Conservation (phyloP, 371 early-diverging fungal species). For the Rhizopus arrhizus region DNA sequence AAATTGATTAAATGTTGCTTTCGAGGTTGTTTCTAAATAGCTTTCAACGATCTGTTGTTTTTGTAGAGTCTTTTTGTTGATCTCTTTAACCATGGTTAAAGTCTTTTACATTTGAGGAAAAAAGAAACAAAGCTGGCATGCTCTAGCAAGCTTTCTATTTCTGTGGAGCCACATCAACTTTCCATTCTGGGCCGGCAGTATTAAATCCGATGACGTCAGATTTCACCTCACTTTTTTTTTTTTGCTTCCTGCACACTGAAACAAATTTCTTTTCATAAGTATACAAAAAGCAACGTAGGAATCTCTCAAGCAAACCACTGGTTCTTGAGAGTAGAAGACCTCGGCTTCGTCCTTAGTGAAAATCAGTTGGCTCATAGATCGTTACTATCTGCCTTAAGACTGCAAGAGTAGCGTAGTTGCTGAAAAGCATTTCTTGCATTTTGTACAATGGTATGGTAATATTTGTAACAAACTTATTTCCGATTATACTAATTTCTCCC, state of each 20-base stretch:
- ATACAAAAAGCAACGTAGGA: conserved; percentile 18
- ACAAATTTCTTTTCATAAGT: conserved; percentile 10
- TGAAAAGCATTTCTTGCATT: too few species aligned
- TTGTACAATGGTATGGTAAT: too few species aligned
- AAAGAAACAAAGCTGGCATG: conserved; percentile 11
- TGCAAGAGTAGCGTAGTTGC: conserved; percentile 16
- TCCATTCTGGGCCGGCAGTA: conserved; percentile 5
- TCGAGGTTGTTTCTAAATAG: conserved; percentile 23
- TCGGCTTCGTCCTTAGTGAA: conserved; percentile 19
- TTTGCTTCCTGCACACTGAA: conserved; percentile 6
- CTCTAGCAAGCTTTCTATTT: conserved; percentile 10
- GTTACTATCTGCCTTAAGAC: conserved; percentile 22
- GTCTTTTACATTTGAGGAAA: conserved; percentile 14
- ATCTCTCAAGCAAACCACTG: conserved; percentile 20
- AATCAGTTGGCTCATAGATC: conserved; percentile 19
- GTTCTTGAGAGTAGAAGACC: conserved; percentile 20
- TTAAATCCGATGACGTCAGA: conserved; percentile 7
- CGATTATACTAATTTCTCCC: too few species aligned
- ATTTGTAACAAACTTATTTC: too few species aligned
- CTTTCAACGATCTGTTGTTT: conserved; percentile 24
- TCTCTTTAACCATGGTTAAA: conserved; percentile 2
- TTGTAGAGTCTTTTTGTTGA: conserved; percentile 18
- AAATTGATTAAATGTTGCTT: conserved; percentile 26
- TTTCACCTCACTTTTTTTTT: not conserved
- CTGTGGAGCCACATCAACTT: conserved; percentile 10